A percentile compares a stretch with the other conserved stretches of the same genome.
phyloP scores from a whole-genome alignment of 176 grass and related monocot genomes.

The Eleusine indica region DNA sequence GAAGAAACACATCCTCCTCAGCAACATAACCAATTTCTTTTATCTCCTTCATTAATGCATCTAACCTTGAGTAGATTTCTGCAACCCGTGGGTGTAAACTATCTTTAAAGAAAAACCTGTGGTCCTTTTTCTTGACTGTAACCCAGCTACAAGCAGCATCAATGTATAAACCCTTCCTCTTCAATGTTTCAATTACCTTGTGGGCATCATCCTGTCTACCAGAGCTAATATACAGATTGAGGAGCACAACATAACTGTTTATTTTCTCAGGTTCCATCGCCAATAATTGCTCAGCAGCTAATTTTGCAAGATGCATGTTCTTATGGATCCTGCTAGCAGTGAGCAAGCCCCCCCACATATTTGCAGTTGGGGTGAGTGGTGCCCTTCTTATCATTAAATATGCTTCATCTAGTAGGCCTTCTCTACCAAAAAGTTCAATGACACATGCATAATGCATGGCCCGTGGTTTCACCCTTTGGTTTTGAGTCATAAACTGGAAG shows the following conservation, averaged over 20 bases:
- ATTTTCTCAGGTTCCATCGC: slow-evolving; percentile 70
- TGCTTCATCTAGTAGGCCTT: slow-evolving; percentile 82
- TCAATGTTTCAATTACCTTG: slow-evolving; percentile 57
- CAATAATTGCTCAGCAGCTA: slow-evolving; percentile 70
- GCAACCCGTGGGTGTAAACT: slow-evolving; percentile 50
- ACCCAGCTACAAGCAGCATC: slow-evolving; percentile 76
- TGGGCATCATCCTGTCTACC: slow-evolving; percentile 50
- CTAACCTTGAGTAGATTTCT: slow-evolving; percentile 70
- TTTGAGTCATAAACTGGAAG: slow-evolving; percentile 65
- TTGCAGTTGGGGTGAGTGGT: slow-evolving; percentile 62
- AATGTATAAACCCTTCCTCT: slow-evolving; percentile 54
- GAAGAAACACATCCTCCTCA: slow-evolving; percentile 63
- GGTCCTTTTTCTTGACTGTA: slow-evolving; percentile 69
- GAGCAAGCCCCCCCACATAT: slow-evolving; percentile 87
- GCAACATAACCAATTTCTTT: slow-evolving; percentile 54
- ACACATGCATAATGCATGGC: slow-evolving; percentile 93
- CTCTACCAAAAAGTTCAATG: slow-evolving; percentile 81
- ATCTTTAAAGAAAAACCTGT: slow-evolving; percentile 80
- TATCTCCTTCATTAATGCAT: slow-evolving; percentile 60
- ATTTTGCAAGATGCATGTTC: slow-evolving; percentile 67
- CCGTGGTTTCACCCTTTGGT: slow-evolving; percentile 57
- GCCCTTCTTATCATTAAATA: slow-evolving; percentile 73
- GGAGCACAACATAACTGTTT: slow-evolving; percentile 68
- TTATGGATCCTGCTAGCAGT: slow-evolving; percentile 80
- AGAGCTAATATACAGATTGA: slow-evolving; percentile 71